These are phyloP conservation scores for Hyparrhenia diplandra DNA, from an alignment of 176 grass and related monocot species.

Conservation along the genomic window DNA sequence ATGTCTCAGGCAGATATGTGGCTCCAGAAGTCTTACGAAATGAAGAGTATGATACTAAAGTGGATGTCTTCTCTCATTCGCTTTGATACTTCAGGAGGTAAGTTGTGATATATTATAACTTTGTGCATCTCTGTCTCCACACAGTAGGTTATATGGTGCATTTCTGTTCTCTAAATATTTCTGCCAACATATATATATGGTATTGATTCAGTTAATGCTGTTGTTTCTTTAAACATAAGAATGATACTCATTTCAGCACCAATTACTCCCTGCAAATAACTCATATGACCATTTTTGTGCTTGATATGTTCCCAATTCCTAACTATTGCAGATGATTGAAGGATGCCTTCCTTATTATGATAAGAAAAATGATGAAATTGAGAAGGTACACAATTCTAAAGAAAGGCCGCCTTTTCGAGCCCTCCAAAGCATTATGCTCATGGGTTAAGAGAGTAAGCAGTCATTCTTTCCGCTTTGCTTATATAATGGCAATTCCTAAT, in stretches of 20 bases:
- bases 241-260: not conserved
- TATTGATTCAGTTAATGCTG: not conserved
- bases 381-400: conserved; percentile 71
- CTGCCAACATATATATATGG: not conserved
- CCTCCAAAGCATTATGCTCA: conserved; percentile 62
- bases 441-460: conserved; percentile 73
- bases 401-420: conserved; percentile 88
- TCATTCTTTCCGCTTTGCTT: not conserved
- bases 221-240: conserved; percentile 21
- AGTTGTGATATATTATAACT: conserved; percentile 1
- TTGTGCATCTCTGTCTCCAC: not conserved
- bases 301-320: conserved; percentile 15
- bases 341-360: conserved; percentile 66
- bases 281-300: not conserved
- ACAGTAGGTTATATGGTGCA: not conserved
- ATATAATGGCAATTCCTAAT: not conserved
- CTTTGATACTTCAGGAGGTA: conserved; percentile 97
- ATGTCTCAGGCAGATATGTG: conserved; percentile 78
- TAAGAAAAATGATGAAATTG: conserved; percentile 73
- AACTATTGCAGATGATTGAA: conserved; percentile 89
- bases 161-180: conserved; percentile 7
- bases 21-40: conserved; percentile 86
- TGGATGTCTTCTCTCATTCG: conserved; percentile 95
- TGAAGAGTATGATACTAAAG: conserved; percentile 89
- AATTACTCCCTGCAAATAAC: not conserved